Evolutionary conservation across 768 basidiomycete species (phyloP), one percentile per base, ranked within the genome.

Genomic region (Pleurotus salmoneostramineus): DNA sequence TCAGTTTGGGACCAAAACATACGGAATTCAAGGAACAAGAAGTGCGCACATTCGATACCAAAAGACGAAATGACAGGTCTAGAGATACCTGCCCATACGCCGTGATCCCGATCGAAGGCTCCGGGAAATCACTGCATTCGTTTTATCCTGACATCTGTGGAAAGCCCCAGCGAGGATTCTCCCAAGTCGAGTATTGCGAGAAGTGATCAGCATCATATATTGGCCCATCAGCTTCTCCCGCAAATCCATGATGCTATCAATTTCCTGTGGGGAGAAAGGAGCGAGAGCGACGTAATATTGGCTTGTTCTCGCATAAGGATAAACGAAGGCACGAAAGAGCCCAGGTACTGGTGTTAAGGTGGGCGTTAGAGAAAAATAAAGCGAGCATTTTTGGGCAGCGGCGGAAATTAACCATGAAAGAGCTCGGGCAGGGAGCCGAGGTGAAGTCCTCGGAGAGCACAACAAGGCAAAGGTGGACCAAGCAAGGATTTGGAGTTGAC

Each of bases 221-320:
- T 40, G n/a, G 37, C 15, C n/a, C n/a, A 55, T 36, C 40, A 55
- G 40, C 52, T 55, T 55, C 52, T 55, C 52, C 52, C 52, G 52
- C 52, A 55, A 55, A 55, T 55, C 52, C 52, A 33, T 55, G 52
- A 55, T 55, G 52, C 40, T 40, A 55, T 55, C 52, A 55, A 55
- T 40, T n/a, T 40, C 37, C 8, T 40, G 37, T 21, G 15, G 12
- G 52, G 12, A 15, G n/a, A 17, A 40, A 17, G 40, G 40, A 27
- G 27, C 34, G 52, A 14, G 52, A 55, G 37, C 3, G 40, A 49
- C 33, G 33, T 6, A 15, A 32, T 10, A 11, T 2, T 32, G 33
- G 31, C 5, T 32, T 49, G 48, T 5, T 8, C 48, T 32, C 48
- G 17, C 21, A 31, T 12, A 34, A 32, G 11, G 48, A 47, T 32